Evolutionary conservation across 1,139 yeast genomes (phyloP), one percentile per base, ranked within the genome.

Genomic region (Protomyces lactucae-debilis): DNA sequence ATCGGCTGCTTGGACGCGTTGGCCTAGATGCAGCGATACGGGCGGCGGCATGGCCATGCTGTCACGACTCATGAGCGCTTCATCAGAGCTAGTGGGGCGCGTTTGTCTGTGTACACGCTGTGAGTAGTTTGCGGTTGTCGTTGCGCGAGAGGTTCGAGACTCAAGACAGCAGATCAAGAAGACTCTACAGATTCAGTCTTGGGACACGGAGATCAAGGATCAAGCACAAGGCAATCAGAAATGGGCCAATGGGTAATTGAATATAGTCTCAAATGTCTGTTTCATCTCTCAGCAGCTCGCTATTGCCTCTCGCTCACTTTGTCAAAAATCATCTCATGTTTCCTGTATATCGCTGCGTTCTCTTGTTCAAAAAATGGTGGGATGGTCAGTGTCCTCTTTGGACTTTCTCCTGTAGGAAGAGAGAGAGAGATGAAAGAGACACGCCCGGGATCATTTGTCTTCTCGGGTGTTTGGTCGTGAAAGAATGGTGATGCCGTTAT

Each of bases 1-100:
- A 39, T 54, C 45, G 21, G 52, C 57, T 14, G 61, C 64, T 25
- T 35, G 43, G 21, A 66, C 65, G 14, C 64, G 23, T 25, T 36
- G 53, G 12, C 61, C 61, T 10, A 61, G 21, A 21, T 43, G 12
- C 16, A 43, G 48, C 12, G 48, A 16, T 6, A 21, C 12, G 5
- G 48, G 23, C 9, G 48, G 48, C 23, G 48, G 48, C 48, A 43
- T 43, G 25, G 48, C 21, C 14, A 3, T 18, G 14, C 21, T 10
- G 8, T 43, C 48, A 4, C 23, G 23, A 10, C 48, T 43, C 48
- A 43, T 43, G 23, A 5, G 5, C 14, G 43, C 14, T n/a, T 37
- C 43, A 37, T 37, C 1, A 9, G 14, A 37, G 6, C 18, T 37
- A 12, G 9, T 37, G 43, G 5, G 43, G 16, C 16, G 5, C 43